Evolutionary conservation across 768 basidiomycete genomes (phyloP).

Genomic region (Mycena galopus): DNA sequence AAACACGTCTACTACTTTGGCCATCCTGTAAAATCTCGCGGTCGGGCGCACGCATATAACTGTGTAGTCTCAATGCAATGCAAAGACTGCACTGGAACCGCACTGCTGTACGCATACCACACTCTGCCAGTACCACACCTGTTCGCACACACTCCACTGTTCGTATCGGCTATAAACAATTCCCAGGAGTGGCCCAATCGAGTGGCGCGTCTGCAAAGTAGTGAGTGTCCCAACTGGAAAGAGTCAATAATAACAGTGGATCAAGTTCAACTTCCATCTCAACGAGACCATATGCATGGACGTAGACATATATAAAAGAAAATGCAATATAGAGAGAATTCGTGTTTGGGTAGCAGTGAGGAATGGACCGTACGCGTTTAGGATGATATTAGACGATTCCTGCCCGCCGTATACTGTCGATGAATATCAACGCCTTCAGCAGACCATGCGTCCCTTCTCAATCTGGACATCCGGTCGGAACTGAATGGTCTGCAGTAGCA

Average conservation of each 20-base stretch:
- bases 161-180: too few species aligned
- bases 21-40: background rate
- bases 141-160: background rate
- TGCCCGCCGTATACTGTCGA: background rate
- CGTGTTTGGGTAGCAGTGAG: background rate
- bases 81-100: background rate
- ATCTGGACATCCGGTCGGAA: conserved; percentile 1
- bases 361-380: background rate
- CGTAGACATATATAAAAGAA: background rate
- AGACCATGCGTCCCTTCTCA: conserved; percentile 17
- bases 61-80: too few species aligned
- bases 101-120: background rate
- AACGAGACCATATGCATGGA: too few species aligned
- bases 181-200: too few species aligned
- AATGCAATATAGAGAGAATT: too few species aligned
- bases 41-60: too few species aligned
- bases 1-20: too few species aligned
- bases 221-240: too few species aligned
- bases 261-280: too few species aligned
- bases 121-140: background rate
- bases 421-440: background rate
- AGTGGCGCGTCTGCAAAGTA: too few species aligned
- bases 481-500: background rate
- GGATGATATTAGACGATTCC: background rate
- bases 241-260: too few species aligned